A percentile compares a stretch with the other conserved stretches of the same genome.
These are phyloP conservation scores for Castanea crenata DNA, from an alignment of 306 rosid species.

Conservation along the genomic window DNA sequence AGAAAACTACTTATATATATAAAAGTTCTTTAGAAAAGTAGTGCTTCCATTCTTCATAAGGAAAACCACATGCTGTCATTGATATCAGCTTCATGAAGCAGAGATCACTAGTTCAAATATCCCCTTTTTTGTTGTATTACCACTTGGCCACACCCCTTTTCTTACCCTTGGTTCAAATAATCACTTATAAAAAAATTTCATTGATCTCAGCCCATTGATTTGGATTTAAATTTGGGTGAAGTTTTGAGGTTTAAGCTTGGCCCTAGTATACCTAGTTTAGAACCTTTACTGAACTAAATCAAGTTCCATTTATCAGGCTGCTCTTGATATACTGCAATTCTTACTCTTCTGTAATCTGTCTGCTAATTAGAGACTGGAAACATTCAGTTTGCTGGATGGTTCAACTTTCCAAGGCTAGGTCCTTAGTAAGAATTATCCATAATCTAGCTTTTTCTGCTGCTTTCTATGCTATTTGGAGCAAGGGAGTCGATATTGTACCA, in stretches of 20 bases:
- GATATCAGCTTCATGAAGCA: no score
- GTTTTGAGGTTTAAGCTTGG: background rate
- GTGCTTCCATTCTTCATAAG: background rate
- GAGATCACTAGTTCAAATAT: no score
- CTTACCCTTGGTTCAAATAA: no score
- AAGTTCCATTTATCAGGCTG: background rate
- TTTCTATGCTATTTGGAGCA: background rate
- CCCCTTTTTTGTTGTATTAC: no score
- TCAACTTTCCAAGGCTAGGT: background rate
- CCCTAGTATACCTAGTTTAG: background rate
- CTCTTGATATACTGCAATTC: background rate
- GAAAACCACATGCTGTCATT: background rate
- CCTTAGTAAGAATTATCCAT: background rate
- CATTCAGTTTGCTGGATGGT: background rate
- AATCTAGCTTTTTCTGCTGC: background rate
- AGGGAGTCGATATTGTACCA: no score
- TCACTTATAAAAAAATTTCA: background rate
- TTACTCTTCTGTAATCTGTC: background rate
- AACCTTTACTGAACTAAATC: background rate
- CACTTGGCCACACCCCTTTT: no score
- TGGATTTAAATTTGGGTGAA: background rate
- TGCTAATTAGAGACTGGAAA: background rate
- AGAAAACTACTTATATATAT: background rate
- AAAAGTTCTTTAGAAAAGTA: background rate
- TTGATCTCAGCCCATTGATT: background rate